Base-by-base conservation (phyloP, 2,329 filamentous ascomycete genomes). In the Diaporthe batatas region DNA sequence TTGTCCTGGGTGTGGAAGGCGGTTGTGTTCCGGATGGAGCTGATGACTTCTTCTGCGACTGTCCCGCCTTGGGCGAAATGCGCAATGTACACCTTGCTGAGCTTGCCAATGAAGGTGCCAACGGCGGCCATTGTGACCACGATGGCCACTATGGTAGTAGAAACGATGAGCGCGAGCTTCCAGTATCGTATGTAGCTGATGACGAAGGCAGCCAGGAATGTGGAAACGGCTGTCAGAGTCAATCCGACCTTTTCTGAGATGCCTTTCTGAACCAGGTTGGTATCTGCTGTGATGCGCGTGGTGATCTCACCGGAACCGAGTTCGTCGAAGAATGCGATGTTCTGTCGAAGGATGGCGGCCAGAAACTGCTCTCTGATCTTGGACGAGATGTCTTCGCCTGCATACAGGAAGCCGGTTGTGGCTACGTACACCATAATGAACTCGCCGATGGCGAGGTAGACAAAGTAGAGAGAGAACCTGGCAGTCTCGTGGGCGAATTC, bases 141-240 rank as follows among this genome's bases (percentile, higher is more conserved):
- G n/a, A n/a, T n/a, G n/a, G n/a, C n/a, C n/a, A n/a, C n/a, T n/a
- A n/a, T n/a, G n/a, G n/a, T n/a, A n/a, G n/a, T n/a, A n/a, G n/a
- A n/a, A n/a, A n/a, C n/a, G n/a, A n/a, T n/a, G n/a, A n/a, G n/a
- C n/a, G n/a, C n/a, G n/a, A n/a, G n/a, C n/a, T n/a, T n/a, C n/a
- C n/a, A n/a, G n/a, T n/a, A n/a, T n/a, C n/a, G n/a, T n/a, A 96
- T 83, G 80, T 97, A 98, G 4, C 93, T 94, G 76, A 99, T 96
- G 71, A 98, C 86, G 76, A 98, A 98, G 18, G 95, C 94, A 0
- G 95, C 91, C 70, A 97, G 84, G 79, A 98, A 98, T 8, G 94
- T 96, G 1, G 95, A 90, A 3, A 95, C 64, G 16, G 94, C 93
- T 21, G 91, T 90, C 71, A 97, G 80, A 0, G 93, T 95, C n/a